Evolutionary conservation across 129 eudicot genomes (phyloP), one percentile per base, ranked within the genome.

Genomic region (Gnaphalium uliginosum): DNA sequence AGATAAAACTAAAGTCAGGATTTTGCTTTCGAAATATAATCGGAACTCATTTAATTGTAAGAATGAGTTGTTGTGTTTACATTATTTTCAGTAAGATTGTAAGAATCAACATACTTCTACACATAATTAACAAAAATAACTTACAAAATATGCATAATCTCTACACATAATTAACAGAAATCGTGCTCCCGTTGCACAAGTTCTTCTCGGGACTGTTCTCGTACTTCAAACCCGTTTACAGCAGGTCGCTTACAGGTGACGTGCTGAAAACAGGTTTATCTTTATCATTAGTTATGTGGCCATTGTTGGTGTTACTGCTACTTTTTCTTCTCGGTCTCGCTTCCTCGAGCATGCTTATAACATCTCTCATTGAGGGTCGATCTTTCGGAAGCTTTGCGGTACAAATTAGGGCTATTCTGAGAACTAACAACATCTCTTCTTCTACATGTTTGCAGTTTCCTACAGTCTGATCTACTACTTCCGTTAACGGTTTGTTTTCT

Each of bases 351-450:
- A 93, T 93, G 23, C 96, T 90, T 41, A 93, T 39, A 29, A 93
- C 93, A 23, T 93, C 98, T 68, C 98, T 79, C 98, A 93, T 93
- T 25, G 98, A 88, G 39, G 96, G 98, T 27, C 98, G 82, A 29
- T 93, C 98, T 80, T 85, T 93, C 8, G 96, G 91, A 69, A 79
- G 84, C 86, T 85, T 87, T 15, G 96, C 91, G 10, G 96, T 93
- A 64, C 98, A 93, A 11, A 93, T 87, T 50, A 93, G 71, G 22
- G 98, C 98, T 72, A 93, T 76, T 60, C 98, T 68, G 6, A 90
- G 88, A 21, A 90, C 98, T 75, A 93, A 81, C 3, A 90, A 70
- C 98, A 90, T 90, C 81, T 93, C 98, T 87, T 93, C 98, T 81
- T 86, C 87, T 66, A 93, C 98, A 79, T 86, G 91, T 54, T 81